Conservation (phyloP, 2,329 filamentous ascomycete genomes). For the Verticillium longisporum region DNA sequence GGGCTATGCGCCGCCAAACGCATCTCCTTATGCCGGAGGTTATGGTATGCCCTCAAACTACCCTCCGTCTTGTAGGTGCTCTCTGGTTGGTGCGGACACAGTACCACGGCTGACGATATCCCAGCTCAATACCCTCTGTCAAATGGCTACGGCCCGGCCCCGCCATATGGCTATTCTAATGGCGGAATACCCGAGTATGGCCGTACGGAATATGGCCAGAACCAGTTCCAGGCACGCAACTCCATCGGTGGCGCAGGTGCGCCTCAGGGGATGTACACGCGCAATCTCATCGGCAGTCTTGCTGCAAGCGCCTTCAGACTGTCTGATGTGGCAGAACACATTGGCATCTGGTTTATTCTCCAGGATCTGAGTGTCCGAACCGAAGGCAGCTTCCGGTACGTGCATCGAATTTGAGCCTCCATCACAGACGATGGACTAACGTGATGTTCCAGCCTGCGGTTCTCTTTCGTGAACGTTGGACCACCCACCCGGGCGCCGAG, state of each 20-base stretch:
- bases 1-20: neutral
- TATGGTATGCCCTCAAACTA: slow-evolving; percentile 5
- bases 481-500: slow-evolving; percentile 30
- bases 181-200: neutral
- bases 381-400: slow-evolving; percentile 81
- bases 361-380: slow-evolving; percentile 93
- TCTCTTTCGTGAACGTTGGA: slow-evolving; percentile 81
- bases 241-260: neutral
- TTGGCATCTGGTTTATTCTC: slow-evolving; percentile 93
- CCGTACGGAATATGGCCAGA: slow-evolving; percentile 12
- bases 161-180: neutral
- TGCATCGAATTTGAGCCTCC: neutral
- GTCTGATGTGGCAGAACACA: slow-evolving; percentile 69
- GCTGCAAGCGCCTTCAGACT: slow-evolving; percentile 83
- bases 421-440: neutral
- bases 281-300: slow-evolving; percentile 89
- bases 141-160: neutral
- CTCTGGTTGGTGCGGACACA: slow-evolving; percentile 7
- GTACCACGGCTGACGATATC: slow-evolving; percentile 9
- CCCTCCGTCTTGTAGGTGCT: slow-evolving; percentile 22
- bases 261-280: slow-evolving; percentile 80
- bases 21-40: neutral
- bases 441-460: slow-evolving; percentile 42
- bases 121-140: slow-evolving; percentile 14
- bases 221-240: slow-evolving; percentile 10